Base-by-base conservation (phyloP, 2,329 filamentous ascomycete species). In the Corinectria fuckeliana region DNA sequence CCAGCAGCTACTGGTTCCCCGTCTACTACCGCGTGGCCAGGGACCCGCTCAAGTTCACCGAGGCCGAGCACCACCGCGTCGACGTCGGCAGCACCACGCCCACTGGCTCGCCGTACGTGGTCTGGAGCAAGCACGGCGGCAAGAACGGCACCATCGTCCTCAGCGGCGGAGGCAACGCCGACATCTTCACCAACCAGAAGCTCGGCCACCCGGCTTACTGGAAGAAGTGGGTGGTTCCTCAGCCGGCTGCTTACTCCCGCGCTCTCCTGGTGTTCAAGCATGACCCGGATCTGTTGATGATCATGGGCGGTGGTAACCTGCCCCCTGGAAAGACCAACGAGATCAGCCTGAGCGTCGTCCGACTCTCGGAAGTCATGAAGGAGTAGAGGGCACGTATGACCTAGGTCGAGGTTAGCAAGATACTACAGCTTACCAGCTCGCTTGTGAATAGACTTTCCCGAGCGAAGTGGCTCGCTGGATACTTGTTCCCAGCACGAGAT, bases 261-360 rank as follows among this genome's bases (percentile, higher is more conserved):
- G 68, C 74, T 32, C 67, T 80, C 55, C 53, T 75, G 34, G 71
- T 77, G 23, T 71, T 78, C 42, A 69, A 73, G 54, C 66, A 74
- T 39, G 70, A 76, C 14, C 72, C 73, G 1, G 71, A 74, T 56
- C 62, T 71, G 34, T 32, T 76, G 8, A 50, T 81, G n/a, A 81
- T 84, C 42, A 78, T 78, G 58, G 78, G 79, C 0, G 80, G 73
- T 0, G 77, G 79, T 1, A 73, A 77, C n/a, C 69, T 81, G 65
- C 82, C 81, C 4, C 79, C 79, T 1, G 80, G 75, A 39, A 81
- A 74, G 30, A 78, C 77, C 30, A 83, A 84, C 39, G 71, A 76
- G 67, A 74, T 80, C 3, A 75, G 71, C 13, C 56, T 77, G 34
- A 79, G 76, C 38, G 72, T 79, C 30, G 67, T 76, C 10, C 63